Conservation (phyloP, 2,329 filamentous ascomycete genomes). For the Monosporascus sp. region DNA sequence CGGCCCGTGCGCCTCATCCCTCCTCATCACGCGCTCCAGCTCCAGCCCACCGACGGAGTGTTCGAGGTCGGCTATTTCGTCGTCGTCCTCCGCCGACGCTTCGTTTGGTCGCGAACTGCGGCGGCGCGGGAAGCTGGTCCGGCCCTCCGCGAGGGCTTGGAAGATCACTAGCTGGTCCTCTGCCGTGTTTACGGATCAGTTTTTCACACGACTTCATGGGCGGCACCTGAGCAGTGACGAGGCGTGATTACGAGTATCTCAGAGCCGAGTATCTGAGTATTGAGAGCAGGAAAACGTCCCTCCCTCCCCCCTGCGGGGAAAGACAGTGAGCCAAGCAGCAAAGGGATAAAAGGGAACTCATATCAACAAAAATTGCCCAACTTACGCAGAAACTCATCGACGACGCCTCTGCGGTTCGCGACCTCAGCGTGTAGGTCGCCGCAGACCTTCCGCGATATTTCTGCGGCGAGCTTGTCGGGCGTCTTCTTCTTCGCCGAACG, state of each 20-base stretch:
- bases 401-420: conserved; percentile 34
- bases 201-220: no score
- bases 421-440: conserved; percentile 42
- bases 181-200: no score
- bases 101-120: conserved; percentile 12
- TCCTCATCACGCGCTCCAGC: conserved; percentile 18
- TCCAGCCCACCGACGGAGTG: conserved; percentile 16
- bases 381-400: conserved; percentile 48
- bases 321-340: no score
- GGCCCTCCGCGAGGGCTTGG: conserved; percentile 51
- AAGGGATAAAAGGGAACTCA: no score
- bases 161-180: conserved; percentile 58
- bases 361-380: no score
- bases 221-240: no score
- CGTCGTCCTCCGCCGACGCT: conserved; percentile 10
- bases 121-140: conserved; percentile 39
- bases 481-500: conserved; percentile 37
- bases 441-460: conserved; percentile 42
- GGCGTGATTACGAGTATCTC: no score
- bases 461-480: conserved; percentile 26
- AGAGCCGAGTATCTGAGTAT: no score
- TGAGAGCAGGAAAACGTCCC: no score
- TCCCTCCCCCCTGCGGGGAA: no score
- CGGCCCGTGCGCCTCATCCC: conserved; percentile 39
- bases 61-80: conserved; percentile 6